Evolutionary conservation across 1,284 basidiomycete species (phyloP), one percentile per base, ranked within the genome.

Genomic region (Trichosporon ovoides): DNA sequence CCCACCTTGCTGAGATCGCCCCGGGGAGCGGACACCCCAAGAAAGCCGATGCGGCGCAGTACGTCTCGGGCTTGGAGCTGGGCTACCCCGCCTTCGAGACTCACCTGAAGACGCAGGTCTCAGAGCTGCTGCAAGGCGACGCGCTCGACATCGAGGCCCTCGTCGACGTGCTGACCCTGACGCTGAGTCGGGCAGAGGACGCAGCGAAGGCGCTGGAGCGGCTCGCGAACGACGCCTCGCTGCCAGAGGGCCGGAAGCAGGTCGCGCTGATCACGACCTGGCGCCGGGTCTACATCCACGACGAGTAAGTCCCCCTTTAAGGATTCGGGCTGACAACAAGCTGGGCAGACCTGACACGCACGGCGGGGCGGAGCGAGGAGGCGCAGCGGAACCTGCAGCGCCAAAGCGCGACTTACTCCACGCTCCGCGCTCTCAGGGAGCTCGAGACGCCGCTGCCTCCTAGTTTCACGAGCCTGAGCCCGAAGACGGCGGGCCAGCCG

Each of bases 211-310:
- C 81, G 2, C 67, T 82, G 36, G 78, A 81, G 57, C 69, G 80
- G 4, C 68, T 80, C 10, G 66, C 77, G 0, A 67, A 75, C n/a
- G 77, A 78, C 14, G 69, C 67, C 43, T 80, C 82, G 58, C 72
- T 90, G 2, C 89, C 90, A 0, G 83, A 85, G 58, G 83, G 82
- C 20, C 81, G 93, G 52, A 82, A 82, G 70, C 83, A 85, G 20
- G 83, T 87, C 31, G 86, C 88, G 2, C 82, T 91, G 67, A 80
- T 84, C 40, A 83, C 83, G 33, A 81, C 90, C 18, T 97, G 93
- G 94, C 82, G 92, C 37, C 81, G 94, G 31, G 83, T 94, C 48
- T 94, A 90, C 69, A 81, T 89, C 43, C 85, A 89, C 55, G 92
- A 97, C 72, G 85, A 96, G 90, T 94, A 71, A 67, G 85, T 79